phyloP scores from a whole-genome alignment of 768 basidiomycete genomes.

The Pulveroboletus sp. region DNA sequence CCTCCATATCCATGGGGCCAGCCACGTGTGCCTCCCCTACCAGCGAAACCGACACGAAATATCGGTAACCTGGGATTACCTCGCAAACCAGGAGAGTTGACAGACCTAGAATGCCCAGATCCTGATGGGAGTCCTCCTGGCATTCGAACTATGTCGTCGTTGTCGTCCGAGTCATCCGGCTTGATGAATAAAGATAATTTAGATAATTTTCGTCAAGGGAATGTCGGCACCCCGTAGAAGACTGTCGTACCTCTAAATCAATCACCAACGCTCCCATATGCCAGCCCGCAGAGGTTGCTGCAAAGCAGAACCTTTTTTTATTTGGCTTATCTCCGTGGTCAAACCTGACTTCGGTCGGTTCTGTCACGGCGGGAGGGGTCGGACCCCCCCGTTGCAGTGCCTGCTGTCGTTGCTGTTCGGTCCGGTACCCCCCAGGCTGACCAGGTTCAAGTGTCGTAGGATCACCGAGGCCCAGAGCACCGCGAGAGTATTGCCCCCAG shows the following conservation, averaged over 20 bases:
- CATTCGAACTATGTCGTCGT: conserved; percentile 27
- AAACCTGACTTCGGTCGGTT: conserved; percentile 72
- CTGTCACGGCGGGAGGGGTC: conserved; percentile 40
- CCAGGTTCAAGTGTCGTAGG: conserved; percentile 50
- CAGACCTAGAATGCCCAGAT: conserved; percentile 11
- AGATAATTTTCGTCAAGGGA: conserved; percentile 1
- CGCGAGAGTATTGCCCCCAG: conserved; percentile 73
- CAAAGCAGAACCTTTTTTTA: conserved; percentile 70
- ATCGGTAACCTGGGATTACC: conserved; percentile 17
- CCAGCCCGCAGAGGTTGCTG: conserved; percentile 82
- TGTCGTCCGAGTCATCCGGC: conserved; percentile 34
- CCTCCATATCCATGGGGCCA: conserved; percentile 15
- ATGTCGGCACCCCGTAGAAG: background rate
- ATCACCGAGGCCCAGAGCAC: conserved; percentile 85
- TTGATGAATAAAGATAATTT: conserved; percentile 8
- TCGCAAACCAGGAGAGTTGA: conserved; percentile 11
- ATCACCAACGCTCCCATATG: conserved; percentile 88
- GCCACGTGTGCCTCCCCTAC: conserved; percentile 40
- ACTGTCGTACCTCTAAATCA: conserved; percentile 59
- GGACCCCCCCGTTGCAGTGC: conserved; percentile 20
- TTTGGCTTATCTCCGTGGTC: conserved; percentile 47
- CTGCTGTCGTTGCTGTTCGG: conserved; percentile 32
- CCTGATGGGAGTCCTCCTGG: conserved; percentile 33
- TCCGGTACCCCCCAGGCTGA: conserved; percentile 54
- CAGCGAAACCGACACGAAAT: conserved; percentile 59